phyloP scores from a whole-genome alignment of 345 rosid species.

The Populus euphratica region DNA sequence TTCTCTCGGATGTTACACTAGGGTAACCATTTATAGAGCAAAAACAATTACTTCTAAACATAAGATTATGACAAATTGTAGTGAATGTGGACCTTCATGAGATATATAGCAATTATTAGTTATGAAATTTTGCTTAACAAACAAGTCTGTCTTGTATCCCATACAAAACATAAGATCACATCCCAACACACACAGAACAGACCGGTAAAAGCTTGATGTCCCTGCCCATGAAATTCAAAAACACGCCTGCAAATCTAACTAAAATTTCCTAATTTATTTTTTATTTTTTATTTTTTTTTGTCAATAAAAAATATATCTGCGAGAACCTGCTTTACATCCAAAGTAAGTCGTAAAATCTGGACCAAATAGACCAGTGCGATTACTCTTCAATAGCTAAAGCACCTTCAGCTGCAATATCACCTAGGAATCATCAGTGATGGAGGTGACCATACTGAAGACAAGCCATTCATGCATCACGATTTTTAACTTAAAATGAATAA shows the following conservation, averaged over 20 bases:
- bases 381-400: slow-evolving; percentile 27
- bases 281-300: slow-evolving; percentile 15
- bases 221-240: slow-evolving; percentile 5
- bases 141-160: slow-evolving; percentile 2
- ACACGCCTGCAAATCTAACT: slow-evolving; percentile 28
- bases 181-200: slow-evolving; percentile 3
- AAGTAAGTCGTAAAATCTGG: slow-evolving; percentile 22
- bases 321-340: slow-evolving; percentile 32
- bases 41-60: not conserved
- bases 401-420: slow-evolving; percentile 42
- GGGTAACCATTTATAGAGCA: not conserved
- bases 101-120: not conserved
- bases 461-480: not conserved
- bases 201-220: slow-evolving; percentile 8
- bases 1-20: not conserved
- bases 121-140: slow-evolving; percentile 6
- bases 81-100: not conserved
- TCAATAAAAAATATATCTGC: slow-evolving; percentile 24
- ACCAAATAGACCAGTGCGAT: slow-evolving; percentile 10
- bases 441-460: not conserved
- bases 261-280: slow-evolving; percentile 20
- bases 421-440: not conserved
- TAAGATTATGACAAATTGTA: not conserved
- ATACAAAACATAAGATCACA: slow-evolving; percentile 15
- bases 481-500: not conserved